Percentiles rank a stretch among this genome's conserved stretches.
These are phyloP conservation scores for Fusarium camptoceras DNA, from an alignment of 2,329 filamentous ascomycete species.

Conservation along the genomic window DNA sequence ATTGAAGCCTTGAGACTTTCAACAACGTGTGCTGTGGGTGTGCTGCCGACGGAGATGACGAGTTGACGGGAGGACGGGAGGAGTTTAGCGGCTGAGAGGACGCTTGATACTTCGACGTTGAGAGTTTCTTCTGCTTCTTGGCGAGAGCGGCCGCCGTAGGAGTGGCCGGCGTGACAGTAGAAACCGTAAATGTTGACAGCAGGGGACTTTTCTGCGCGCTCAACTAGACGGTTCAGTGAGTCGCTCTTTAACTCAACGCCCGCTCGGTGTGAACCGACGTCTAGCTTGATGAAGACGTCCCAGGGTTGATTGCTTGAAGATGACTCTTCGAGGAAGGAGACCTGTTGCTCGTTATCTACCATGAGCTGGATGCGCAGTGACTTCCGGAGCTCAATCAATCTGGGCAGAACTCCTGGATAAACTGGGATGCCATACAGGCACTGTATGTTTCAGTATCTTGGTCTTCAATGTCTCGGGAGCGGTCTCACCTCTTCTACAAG, in stretches of 20 bases:
- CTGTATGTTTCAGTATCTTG: conserved; percentile 24
- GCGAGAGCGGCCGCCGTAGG: conserved; percentile 49
- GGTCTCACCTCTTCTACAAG: conserved; percentile 53
- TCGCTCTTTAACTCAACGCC: conserved; percentile 47
- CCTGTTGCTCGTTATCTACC: conserved; percentile 53
- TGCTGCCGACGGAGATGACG: conserved; percentile 52
- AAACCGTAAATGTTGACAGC: conserved; percentile 52
- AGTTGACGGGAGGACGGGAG: conserved; percentile 44
- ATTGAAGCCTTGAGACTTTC: conserved; percentile 46
- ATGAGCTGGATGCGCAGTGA: conserved; percentile 52
- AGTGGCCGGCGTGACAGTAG: conserved; percentile 55
- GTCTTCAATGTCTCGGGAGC: not conserved
- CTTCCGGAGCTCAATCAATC: conserved; percentile 47
- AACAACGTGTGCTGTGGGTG: conserved; percentile 53
- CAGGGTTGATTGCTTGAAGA: conserved; percentile 40
- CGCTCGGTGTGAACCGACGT: conserved; percentile 52
- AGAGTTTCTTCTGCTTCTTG: conserved; percentile 49
- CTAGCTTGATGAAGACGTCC: conserved; percentile 54
- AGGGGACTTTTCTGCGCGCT: conserved; percentile 44
- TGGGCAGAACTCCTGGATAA: conserved; percentile 49
- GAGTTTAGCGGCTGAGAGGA: conserved; percentile 48
- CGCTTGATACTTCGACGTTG: conserved; percentile 48
- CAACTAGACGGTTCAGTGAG: conserved; percentile 45
- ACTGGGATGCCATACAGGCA: conserved; percentile 57
- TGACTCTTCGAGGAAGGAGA: conserved; percentile 46